Evolutionary conservation across 2,329 filamentous ascomycete species (phyloP), one percentile per base, ranked within the genome.

Genomic region (Elsinoe ampelina): DNA sequence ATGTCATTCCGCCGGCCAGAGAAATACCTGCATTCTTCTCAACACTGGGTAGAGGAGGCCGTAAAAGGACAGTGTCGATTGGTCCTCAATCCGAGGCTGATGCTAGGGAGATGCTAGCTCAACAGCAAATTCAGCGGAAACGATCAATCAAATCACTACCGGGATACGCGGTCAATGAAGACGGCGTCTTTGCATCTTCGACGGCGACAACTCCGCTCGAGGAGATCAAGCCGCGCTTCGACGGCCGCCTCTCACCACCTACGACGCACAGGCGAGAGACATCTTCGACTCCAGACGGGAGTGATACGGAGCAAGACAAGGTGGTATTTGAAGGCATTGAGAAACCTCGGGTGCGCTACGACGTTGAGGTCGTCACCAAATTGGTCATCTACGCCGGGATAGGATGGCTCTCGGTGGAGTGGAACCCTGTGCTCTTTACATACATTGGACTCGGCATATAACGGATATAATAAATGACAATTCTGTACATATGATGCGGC

Each of bases 301-400:
- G 75, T 32, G 68, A 68, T 12, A 66, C 68, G 30, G 64, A 63
- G 42, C 63, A 70, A 39, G 71, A 70, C 22, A 72, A 70, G 63
- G 87, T 95, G 68, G 85, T 97, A 70, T 96, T 97, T 70, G 86
- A 84, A 43, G 83, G 80, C 67, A 77, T 97, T 57, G 85, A 90
- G 61, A 89, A 86, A 72, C 90, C 93, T 50, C 83, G 93, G 63
- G 91, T 96, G 59, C 80, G 91, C 64, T 98, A 97, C 67, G 93
- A 98, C 72, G 92, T 97, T n/a, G 93, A 98, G 71, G 92, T 98
- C 38, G 87, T 98, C 36, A 97, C 93, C 4, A 97, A 96, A 73
- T 72, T 98, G 59, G 87, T 98, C 64, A 89, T 98, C 20, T 98
- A 98, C 74, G 81, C 86, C 58, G 93, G 89, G 45, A 95, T 95